A percentile compares a stretch with the other conserved stretches of the same genome.
Evolutionary conservation across 179 eudicot genomes (phyloP).

Genomic region (Actinidia chinensis): DNA sequence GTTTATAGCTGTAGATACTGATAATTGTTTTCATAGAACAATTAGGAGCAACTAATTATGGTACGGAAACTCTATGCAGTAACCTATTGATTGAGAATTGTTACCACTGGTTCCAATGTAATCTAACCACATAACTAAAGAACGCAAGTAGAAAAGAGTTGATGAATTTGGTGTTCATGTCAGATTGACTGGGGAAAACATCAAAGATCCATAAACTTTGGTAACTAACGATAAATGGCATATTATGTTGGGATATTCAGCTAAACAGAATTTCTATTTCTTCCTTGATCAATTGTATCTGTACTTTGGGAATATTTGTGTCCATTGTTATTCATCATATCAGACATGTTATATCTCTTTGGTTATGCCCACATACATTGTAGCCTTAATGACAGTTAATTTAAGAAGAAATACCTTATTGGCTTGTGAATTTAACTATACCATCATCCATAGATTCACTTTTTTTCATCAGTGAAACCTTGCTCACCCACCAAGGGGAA

Average conservation of each 20-base stretch:
- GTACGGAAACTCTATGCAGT: too few species aligned
- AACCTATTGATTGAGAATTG: too few species aligned
- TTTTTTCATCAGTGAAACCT: not conserved
- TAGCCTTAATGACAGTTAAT: not conserved
- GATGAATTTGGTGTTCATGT: too few species aligned
- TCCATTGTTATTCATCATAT: not conserved
- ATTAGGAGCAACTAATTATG: too few species aligned
- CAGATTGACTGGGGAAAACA: too few species aligned
- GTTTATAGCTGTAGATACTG: too few species aligned
- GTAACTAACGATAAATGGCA: not conserved
- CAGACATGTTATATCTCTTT: not conserved
- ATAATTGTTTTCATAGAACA: too few species aligned
- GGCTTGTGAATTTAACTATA: not conserved
- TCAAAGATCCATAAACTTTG: too few species aligned
- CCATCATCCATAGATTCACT: not conserved
- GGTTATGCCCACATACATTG: not conserved
- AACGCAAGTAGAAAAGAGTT: too few species aligned
- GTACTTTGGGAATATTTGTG: not conserved
- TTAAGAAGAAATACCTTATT: not conserved
- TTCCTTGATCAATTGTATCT: not conserved
- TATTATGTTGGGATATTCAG: not conserved
- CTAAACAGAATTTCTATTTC: not conserved
- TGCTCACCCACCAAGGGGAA: not conserved
- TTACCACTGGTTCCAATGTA: too few species aligned
- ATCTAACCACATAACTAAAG: too few species aligned